phyloP scores from a whole-genome alignment of 495 filamentous ascomycete species.

The Entonaema liquescens region DNA sequence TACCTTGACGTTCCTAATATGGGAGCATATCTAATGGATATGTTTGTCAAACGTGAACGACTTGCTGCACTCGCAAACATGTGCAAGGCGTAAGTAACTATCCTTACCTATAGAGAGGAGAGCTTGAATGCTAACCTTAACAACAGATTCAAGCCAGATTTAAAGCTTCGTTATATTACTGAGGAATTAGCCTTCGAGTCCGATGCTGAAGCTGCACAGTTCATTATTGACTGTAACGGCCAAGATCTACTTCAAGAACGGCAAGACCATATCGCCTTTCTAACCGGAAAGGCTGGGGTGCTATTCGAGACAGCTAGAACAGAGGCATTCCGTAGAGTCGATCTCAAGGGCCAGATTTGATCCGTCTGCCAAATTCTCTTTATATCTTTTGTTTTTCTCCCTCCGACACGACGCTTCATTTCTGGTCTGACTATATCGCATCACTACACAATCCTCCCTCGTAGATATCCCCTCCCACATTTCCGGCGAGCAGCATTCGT shows the following conservation, averaged over 20 bases:
- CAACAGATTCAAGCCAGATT: constrained; percentile 84
- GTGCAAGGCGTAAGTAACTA: constrained; percentile 84
- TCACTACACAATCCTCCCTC: constrained; percentile 21
- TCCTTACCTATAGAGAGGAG: not conserved
- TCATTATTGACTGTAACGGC: constrained; percentile 80
- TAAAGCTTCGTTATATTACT: constrained; percentile 89
- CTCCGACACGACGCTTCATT: constrained; percentile 22
- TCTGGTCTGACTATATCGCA: constrained; percentile 20
- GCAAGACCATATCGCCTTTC: constrained; percentile 73
- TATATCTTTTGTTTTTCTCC: constrained; percentile 15
- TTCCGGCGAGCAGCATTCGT: constrained; percentile 9
- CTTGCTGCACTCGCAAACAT: constrained; percentile 87
- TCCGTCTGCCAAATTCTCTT: constrained; percentile 29
- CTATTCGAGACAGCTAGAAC: constrained; percentile 77
- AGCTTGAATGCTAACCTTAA: constrained; percentile 47
- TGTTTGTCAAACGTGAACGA: constrained; percentile 95
- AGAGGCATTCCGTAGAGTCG: constrained; percentile 82
- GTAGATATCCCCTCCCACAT: constrained; percentile 35
- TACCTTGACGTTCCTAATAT: constrained; percentile 96
- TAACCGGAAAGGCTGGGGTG: constrained; percentile 75
- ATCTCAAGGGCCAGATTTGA: constrained; percentile 98
- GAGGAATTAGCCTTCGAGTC: constrained; percentile 96
- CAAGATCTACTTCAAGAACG: constrained; percentile 81
- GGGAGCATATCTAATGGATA: constrained; percentile 98
- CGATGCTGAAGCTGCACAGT: constrained; percentile 87